phyloP scores from a whole-genome alignment of 192 early-diverging fungal species.

The Entomortierella chlamydospora region DNA sequence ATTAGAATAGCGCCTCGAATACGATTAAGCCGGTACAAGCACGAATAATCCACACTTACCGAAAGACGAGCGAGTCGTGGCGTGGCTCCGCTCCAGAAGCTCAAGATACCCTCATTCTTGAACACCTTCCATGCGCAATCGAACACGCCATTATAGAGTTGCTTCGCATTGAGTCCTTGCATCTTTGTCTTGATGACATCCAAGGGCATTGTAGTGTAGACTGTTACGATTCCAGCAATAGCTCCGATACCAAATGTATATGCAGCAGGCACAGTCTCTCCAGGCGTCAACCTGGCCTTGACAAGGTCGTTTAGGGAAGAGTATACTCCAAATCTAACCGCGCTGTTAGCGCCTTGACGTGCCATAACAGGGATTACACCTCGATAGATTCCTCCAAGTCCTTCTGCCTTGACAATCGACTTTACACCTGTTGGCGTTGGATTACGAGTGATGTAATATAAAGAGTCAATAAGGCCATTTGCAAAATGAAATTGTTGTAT shows the following conservation, averaged over 20 bases:
- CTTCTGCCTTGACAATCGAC: constrained; percentile 75
- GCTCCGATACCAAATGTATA: constrained; percentile 83
- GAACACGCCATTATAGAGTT: constrained; percentile 75
- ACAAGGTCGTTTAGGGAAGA: constrained; percentile 73
- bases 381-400: constrained; percentile 87
- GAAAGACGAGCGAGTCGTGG: constrained; percentile 77
- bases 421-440: constrained; percentile 43
- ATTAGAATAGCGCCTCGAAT: neutral
- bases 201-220: constrained; percentile 96
- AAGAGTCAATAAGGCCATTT: neutral
- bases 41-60: constrained; percentile 8
- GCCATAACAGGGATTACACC: constrained; percentile 93
- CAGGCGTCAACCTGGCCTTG: constrained; percentile 40
- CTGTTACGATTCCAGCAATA: constrained; percentile 90
- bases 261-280: constrained; percentile 61
- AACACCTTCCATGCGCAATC: constrained; percentile 81
- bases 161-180: constrained; percentile 83
- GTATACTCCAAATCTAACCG: constrained; percentile 91
- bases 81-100: constrained; percentile 97
- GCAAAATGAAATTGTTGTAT: neutral
- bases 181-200: constrained; percentile 98
- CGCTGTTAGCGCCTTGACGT: constrained; percentile 95
- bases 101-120: constrained; percentile 79
- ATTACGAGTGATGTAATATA: neutral
- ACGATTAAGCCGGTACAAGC: too few relatives aligned